Percentiles rank a stretch among this genome's conserved stretches.
These are phyloP conservation scores for Microbotryum lychnidis-dioicae DNA, from an alignment of 1,284 basidiomycete genomes.

Conservation along the genomic window DNA sequence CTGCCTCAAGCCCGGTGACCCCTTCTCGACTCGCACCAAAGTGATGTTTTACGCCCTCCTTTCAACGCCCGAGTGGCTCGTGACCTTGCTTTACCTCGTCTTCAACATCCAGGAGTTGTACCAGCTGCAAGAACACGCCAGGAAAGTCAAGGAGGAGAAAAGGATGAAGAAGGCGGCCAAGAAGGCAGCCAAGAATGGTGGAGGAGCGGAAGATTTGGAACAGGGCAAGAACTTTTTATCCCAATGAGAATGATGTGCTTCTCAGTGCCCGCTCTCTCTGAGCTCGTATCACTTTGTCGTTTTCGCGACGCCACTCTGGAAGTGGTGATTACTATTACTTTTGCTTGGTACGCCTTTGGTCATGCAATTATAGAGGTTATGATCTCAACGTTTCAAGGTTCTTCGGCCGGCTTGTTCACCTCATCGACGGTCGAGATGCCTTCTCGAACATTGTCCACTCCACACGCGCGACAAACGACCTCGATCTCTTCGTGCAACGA, in stretches of 20 bases:
- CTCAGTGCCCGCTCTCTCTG: no score
- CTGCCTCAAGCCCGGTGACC: not conserved
- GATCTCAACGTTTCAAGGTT: not conserved
- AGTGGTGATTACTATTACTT: no score
- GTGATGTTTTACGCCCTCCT: slow-evolving; percentile 18
- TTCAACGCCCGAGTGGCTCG: slow-evolving; percentile 12
- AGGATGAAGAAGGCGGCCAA: slow-evolving; percentile 1
- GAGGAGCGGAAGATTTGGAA: no score
- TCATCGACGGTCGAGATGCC: slow-evolving; percentile 16
- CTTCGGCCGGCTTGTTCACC: slow-evolving; percentile 11
- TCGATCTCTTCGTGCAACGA: slow-evolving; percentile 16
- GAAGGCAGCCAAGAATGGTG: no score
- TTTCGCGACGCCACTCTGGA: no score
- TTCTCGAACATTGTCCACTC: slow-evolving; percentile 1
- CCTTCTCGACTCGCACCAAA: slow-evolving; percentile 4
- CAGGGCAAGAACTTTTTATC: no score
- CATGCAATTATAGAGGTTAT: not conserved
- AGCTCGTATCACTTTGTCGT: no score
- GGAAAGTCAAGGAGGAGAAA: slow-evolving; percentile 13
- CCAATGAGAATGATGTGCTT: no score
- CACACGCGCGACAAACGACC: slow-evolving; percentile 13
- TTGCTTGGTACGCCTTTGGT: no score
- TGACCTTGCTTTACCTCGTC: not conserved
- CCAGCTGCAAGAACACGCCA: not conserved
- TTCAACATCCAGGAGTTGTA: slow-evolving; percentile 11